Evolutionary conservation across 306 rosid species (phyloP).

Genomic region (Senna siamea): DNA sequence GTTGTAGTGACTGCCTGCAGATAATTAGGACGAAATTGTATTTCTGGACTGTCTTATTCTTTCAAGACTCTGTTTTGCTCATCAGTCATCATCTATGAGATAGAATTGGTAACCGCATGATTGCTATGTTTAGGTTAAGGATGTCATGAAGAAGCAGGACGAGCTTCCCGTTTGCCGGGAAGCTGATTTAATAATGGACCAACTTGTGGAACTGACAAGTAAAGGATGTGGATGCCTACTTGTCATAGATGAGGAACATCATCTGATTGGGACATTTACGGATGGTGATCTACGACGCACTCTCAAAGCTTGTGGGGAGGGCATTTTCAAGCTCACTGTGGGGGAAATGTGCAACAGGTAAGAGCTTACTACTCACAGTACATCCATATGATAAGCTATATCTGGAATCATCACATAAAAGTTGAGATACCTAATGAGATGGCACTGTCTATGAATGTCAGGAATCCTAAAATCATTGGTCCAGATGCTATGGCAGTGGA

Average conservation of each 20-base stretch:
- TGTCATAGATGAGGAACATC: constrained; percentile 65
- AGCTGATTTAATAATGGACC: constrained; percentile 89
- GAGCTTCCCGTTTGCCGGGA: constrained; percentile 92
- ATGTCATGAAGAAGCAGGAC: constrained; percentile 87
- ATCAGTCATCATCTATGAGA: neutral
- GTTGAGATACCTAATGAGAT: constrained; percentile 21
- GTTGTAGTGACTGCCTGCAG: neutral
- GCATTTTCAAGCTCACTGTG: constrained; percentile 86
- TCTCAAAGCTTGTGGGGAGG: constrained; percentile 90
- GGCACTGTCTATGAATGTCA: constrained; percentile 30
- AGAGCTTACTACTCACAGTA: no score
- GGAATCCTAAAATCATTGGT: constrained; percentile 79
- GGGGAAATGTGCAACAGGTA: constrained; percentile 96
- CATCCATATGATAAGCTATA: neutral
- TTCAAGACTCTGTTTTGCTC: neutral
- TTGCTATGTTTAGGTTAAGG: constrained; percentile 67
- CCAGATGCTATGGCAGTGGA: constrained; percentile 92
- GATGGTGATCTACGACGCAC: constrained; percentile 98
- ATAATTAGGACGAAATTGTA: neutral
- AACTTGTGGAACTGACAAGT: constrained; percentile 83
- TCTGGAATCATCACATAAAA: neutral
- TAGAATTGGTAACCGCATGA: constrained; percentile 18
- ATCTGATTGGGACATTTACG: constrained; percentile 85
- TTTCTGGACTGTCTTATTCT: neutral
- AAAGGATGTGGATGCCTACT: constrained; percentile 96